Conservation (phyloP, 179 eudicot species). For the Gypsophila paniculata region DNA sequence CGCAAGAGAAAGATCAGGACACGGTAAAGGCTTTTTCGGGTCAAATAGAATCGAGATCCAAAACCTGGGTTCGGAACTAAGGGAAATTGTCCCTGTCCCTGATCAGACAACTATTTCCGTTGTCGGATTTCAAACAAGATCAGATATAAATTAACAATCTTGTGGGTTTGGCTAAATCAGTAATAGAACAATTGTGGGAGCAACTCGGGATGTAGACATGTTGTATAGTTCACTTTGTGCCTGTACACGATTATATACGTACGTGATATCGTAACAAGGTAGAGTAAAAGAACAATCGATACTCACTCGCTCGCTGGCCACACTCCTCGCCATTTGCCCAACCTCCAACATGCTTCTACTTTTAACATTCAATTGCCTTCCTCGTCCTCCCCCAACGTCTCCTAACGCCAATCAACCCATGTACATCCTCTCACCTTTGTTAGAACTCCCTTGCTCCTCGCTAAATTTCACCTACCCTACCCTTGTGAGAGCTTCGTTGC, state of each 20-base stretch:
- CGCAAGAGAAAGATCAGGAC: constrained; percentile 15
- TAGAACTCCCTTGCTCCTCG: too few relatives aligned
- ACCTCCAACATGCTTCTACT: too few relatives aligned
- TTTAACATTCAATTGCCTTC: too few relatives aligned
- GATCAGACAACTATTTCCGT: constrained; percentile 26
- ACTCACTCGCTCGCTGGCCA: too few relatives aligned
- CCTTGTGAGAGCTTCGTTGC: too few relatives aligned
- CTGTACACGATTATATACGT: not conserved
- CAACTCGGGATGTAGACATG: not conserved
- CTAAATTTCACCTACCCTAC: too few relatives aligned
- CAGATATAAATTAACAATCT: not conserved
- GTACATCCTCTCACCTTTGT: too few relatives aligned
- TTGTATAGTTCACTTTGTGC: not conserved
- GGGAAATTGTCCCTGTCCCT: constrained; percentile 21
- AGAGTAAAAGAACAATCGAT: not conserved
- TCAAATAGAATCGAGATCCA: constrained; percentile 34
- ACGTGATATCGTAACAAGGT: not conserved
- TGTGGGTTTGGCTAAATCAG: constrained; percentile 2
- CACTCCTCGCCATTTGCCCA: too few relatives aligned
- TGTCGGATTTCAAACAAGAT: constrained; percentile 27
- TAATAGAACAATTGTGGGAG: not conserved
- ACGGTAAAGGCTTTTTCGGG: not conserved
- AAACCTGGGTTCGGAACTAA: constrained; percentile 27
- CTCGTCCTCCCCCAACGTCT: too few relatives aligned
- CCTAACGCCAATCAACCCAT: too few relatives aligned